Evolutionary conservation across 306 rosid species (phyloP).

Genomic region (Lagenaria siceraria): DNA sequence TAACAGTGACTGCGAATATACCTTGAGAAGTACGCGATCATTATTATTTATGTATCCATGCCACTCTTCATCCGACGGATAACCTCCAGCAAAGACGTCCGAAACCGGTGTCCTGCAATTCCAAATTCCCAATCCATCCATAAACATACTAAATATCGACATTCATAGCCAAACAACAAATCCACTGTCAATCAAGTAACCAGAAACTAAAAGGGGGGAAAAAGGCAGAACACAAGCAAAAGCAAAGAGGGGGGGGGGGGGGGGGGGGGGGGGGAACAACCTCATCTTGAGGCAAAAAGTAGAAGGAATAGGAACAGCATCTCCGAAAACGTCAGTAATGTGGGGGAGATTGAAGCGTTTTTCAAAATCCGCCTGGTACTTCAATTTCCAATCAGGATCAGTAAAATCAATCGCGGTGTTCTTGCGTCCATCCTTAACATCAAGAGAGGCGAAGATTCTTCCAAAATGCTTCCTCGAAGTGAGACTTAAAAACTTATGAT

Average conservation of each 20-base stretch:
- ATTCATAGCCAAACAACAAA: not conserved
- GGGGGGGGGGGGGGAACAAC: slow-evolving; percentile 6
- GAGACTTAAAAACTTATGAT: not conserved
- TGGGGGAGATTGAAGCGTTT: slow-evolving; percentile 75
- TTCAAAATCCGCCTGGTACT: slow-evolving; percentile 63
- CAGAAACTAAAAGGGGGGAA: not conserved
- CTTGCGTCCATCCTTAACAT: slow-evolving; percentile 8
- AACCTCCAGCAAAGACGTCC: slow-evolving; percentile 45
- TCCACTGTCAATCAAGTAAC: not conserved
- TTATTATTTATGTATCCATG: slow-evolving; percentile 86
- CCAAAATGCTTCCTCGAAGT: not conserved
- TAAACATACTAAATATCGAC: not conserved
- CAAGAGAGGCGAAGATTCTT: slow-evolving; percentile 18
- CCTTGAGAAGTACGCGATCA: slow-evolving; percentile 96
- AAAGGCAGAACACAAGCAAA: not conserved
- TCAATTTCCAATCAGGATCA: slow-evolving; percentile 79
- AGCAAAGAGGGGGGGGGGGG: not conserved
- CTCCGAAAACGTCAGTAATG: slow-evolving; percentile 49
- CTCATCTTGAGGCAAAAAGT: slow-evolving; percentile 96
- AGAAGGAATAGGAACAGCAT: slow-evolving; percentile 66
- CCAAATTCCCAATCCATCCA: not conserved
- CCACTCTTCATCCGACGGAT: slow-evolving; percentile 87
- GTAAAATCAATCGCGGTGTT: slow-evolving; percentile 37
- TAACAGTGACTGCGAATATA: not conserved
- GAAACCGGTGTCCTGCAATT: slow-evolving; percentile 57